Conservation (phyloP, 148 eudicot species). For the Drosera capensis region DNA sequence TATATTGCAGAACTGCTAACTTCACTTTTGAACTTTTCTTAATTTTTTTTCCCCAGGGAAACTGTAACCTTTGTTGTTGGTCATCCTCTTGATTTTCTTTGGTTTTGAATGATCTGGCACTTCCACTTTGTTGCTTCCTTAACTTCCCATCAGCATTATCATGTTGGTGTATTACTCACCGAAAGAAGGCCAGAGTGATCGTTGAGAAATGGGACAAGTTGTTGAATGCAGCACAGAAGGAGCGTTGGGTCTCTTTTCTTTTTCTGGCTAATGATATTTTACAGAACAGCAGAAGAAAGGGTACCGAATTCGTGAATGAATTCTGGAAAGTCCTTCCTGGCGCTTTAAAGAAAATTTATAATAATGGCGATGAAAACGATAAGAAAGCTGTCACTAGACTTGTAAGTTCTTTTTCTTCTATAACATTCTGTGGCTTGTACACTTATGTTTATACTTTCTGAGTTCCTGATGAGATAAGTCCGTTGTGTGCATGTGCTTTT, state of each 20-base stretch:
- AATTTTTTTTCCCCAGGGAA: too few species aligned
- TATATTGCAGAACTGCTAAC: too few species aligned
- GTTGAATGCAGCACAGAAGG: conserved; percentile 54
- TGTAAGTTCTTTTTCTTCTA: conserved; percentile 27
- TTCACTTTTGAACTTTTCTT: too few species aligned
- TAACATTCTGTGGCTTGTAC: neutral
- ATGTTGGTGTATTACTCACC: conserved; percentile 65
- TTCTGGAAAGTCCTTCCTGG: conserved; percentile 94
- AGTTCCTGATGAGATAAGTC: too few species aligned
- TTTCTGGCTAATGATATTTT: conserved; percentile 86
- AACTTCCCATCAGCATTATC: conserved; percentile 61
- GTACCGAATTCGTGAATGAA: conserved; percentile 86
- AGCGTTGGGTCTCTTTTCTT: conserved; percentile 59
- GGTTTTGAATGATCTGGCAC: too few species aligned
- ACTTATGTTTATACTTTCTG: neutral
- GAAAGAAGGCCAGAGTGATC: conserved; percentile 67
- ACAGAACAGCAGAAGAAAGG: conserved; percentile 90
- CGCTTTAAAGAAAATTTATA: conserved; percentile 61
- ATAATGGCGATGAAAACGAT: conserved; percentile 52
- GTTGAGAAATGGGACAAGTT: conserved; percentile 82
- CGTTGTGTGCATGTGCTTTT: too few species aligned
- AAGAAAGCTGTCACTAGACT: conserved; percentile 70
- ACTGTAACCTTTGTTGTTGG: too few species aligned
- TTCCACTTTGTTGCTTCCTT: conserved; percentile 16
- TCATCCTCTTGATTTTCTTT: too few species aligned